Evolutionary conservation across 345 rosid species (phyloP), one percentile per base, ranked within the genome.

Genomic region (Rubroshorea leprosula): DNA sequence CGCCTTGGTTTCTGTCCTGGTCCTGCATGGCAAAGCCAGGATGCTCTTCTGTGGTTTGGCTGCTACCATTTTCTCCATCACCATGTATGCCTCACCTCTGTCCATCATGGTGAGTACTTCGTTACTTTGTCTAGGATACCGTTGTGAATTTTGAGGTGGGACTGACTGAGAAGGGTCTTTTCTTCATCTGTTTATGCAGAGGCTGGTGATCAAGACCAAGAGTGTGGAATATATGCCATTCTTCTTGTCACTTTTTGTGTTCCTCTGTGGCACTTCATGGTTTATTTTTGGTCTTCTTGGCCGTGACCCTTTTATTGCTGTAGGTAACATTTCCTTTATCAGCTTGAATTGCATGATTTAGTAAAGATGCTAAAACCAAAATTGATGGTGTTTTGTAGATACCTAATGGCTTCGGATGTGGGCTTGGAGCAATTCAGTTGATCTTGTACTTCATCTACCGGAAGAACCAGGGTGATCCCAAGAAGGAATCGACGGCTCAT

Each of bases 151-250:
- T 27, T 27, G 4, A 27, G 31, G 4, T n/a, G n/a, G n/a, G 41
- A 51, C 24, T 5, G 12, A 14, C 45, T 39, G 14, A 39, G 15
- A 39, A 39, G 15, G 2, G 47, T 8, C 2, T 8, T 5, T 16
- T 35, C 14, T 23, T 23, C 6, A 47, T 23, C 49, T 49, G 31
- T 55, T 21, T 46, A 1, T 71, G 62, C 85, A 93, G 99, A 85
- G 97, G 61, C 16, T 76, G 80, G 99, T 93, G 79, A 68, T 89
- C 50, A 87, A 80, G 63, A 93, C 97, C 0, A 83, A 85, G 76
- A 93, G 99, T 57, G 99, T 93, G 67, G 99, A 93, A 78, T 93
- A 23, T 71, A 89, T 93, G 99, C 96, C 99, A 23, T 93, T 93
- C 74, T 89, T 93, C 73, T 62, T 93, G 63, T 93, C 99, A 48